Evolutionary conservation across 2,329 filamentous ascomycete species (phyloP).

Genomic region (Pyrenophora seminiperda): DNA sequence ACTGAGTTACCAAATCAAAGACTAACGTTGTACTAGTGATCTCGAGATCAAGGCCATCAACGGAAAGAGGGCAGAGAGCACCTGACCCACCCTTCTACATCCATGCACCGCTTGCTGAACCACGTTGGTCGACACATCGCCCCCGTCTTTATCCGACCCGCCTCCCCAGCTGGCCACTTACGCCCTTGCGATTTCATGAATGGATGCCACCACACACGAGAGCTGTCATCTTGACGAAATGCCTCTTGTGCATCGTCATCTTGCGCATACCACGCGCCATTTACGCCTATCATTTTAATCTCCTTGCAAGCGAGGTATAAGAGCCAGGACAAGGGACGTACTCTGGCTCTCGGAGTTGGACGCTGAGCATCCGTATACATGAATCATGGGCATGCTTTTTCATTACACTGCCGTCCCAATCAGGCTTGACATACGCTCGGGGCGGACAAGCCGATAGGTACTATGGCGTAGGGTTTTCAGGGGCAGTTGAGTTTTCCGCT

Average conservation of each 20-base stretch:
- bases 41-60: slow-evolving; percentile 71
- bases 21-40: slow-evolving; percentile 57
- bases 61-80: slow-evolving; percentile 51
- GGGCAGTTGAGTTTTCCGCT: no score
- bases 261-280: slow-evolving; percentile 6
- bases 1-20: slow-evolving; percentile 2
- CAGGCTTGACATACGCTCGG: background rate
- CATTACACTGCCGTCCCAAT: no score
- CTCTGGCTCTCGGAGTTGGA: slow-evolving; percentile 2
- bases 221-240: background rate
- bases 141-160: slow-evolving; percentile 16
- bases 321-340: background rate
- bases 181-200: background rate
- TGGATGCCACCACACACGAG: background rate
- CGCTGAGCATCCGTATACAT: background rate
- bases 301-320: background rate
- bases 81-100: background rate
- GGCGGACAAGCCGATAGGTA: no score
- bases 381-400: no score
- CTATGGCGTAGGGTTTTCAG: background rate
- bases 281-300: slow-evolving; percentile 2
- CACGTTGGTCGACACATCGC: slow-evolving; percentile 15
- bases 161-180: background rate
- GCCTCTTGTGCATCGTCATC: background rate
- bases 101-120: slow-evolving; percentile 3